These are phyloP conservation scores for Coniochaeta hoffmannii DNA, from an alignment of 2,329 filamentous ascomycete species.

Conservation along the genomic window DNA sequence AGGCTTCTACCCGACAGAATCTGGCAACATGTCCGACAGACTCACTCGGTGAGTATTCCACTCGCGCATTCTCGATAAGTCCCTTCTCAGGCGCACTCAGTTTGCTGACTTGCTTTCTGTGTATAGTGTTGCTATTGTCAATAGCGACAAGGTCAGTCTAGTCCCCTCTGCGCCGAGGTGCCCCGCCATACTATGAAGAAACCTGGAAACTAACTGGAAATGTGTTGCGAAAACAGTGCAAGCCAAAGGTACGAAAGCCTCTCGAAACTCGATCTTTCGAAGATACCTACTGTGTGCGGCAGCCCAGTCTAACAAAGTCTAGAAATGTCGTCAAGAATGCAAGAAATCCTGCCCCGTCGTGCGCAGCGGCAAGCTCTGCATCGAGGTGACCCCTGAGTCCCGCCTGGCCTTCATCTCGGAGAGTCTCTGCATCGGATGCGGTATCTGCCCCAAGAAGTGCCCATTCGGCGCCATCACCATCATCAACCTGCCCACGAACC, in stretches of 20 bases:
- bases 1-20: not conserved
- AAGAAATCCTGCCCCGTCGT: constrained; percentile 98
- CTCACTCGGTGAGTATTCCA: constrained; percentile 72
- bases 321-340: constrained; percentile 99
- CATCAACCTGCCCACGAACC: constrained; percentile 99
- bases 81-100: not conserved
- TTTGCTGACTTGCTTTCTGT: constrained; percentile 17
- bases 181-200: constrained; percentile 22
- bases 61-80: not conserved
- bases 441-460: constrained; percentile 99
- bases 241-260: constrained; percentile 68
- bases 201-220: constrained; percentile 22
- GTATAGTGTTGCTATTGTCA: constrained; percentile 93
- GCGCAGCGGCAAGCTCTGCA: constrained; percentile 78
- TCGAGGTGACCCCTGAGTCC: constrained; percentile 82
- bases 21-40: constrained; percentile 71
- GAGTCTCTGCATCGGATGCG: constrained; percentile 91
- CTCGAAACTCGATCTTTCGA: not conserved
- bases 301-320: constrained; percentile 5
- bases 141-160: constrained; percentile 79
- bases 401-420: constrained; percentile 98
- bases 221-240: constrained; percentile 56
- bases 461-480: constrained; percentile 98
- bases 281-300: not conserved
- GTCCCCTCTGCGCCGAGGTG: constrained; percentile 24